Base-by-base conservation (phyloP, 768 basidiomycete species). In the Lepiota subincarnata region DNA sequence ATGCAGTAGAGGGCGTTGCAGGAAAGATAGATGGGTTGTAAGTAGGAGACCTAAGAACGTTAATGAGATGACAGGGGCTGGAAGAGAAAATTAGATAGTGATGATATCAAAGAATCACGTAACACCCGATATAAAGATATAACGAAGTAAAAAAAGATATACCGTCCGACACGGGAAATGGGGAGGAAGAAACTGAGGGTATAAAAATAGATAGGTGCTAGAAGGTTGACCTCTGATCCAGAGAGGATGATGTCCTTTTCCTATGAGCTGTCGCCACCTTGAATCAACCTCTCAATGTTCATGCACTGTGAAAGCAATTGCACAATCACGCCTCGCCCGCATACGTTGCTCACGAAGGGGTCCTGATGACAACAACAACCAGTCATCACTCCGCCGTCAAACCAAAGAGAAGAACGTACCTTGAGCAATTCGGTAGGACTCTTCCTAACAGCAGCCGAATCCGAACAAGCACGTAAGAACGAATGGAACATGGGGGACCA, bases 401-500 rank as follows among this genome's bases (percentile, higher is more conserved):
- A 24, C 11, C 35, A 38, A 4, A 50, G 42, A 18, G 22, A 48
- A 56, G 26, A 42, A 66, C 81, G 13, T 49, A 89, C 89, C 67
- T 82, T 80, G 12, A 79, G 64, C 41, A 90, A 63, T 28, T 82
- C 82, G 20, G 62, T 70, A 11, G 87, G 76, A 54, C 68, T 65
- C n/a, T 86, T 84, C 50, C 89, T 73, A 35, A 68, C 68, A 3
- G 68, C 66, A 28, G 78, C 75, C 13, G 84, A 82, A 42, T 84
- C 75, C 7, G 86, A 87, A 62, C 87, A 90, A 48, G 78, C 64
- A 36, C 70, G 73, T 59, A 92, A 67, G 67, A 92, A 90, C 19
- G 88, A 84, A 61, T 87, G 86, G 63, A 90, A 87, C 34, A 77
- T 72, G 42, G 80, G 80, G 45, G 87, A 85, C 62, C 79, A 87